These are phyloP conservation scores for Podospora fimiseda DNA, from an alignment of 495 filamentous ascomycete species.

Conservation along the genomic window DNA sequence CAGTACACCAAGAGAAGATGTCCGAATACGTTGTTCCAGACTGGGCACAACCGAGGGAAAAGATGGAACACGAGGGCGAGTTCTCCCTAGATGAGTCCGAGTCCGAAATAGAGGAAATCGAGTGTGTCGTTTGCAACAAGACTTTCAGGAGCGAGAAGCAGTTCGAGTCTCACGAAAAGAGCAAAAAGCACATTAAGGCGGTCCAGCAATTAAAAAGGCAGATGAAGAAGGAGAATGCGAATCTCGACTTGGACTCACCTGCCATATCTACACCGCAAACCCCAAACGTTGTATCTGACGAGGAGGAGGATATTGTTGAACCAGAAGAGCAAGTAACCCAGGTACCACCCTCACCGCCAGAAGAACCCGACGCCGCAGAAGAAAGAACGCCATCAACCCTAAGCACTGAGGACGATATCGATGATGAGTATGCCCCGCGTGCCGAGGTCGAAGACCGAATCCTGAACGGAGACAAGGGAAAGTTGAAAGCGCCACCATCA, in stretches of 20 bases:
- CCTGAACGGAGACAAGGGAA: not conserved
- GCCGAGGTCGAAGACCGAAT: constrained; percentile 36
- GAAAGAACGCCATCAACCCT: not conserved
- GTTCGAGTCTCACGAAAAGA: constrained; percentile 87
- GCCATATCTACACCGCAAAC: constrained; percentile 35
- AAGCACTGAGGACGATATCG: not conserved
- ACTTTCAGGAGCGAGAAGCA: constrained; percentile 91
- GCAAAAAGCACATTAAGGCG: constrained; percentile 89
- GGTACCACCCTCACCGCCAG: not conserved
- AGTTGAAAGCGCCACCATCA: not conserved
- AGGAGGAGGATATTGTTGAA: constrained; percentile 2
- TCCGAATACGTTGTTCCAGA: constrained; percentile 59
- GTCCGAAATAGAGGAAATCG: constrained; percentile 59
- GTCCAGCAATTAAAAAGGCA: constrained; percentile 70
- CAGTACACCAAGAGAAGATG: constrained; percentile 70
- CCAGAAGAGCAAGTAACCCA: not conserved
- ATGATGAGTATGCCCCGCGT: constrained; percentile 41
- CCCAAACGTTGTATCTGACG: constrained; percentile 14
- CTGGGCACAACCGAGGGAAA: constrained; percentile 61
- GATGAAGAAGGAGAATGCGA: constrained; percentile 72
- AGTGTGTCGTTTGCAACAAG: constrained; percentile 90
- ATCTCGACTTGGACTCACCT: constrained; percentile 45
- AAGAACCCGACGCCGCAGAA: not conserved
- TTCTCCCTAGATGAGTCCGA: constrained; percentile 48
- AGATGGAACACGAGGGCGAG: constrained; percentile 33